These are phyloP conservation scores for Podila minutissima DNA, from an alignment of 192 early-diverging fungal genomes.

Conservation along the genomic window DNA sequence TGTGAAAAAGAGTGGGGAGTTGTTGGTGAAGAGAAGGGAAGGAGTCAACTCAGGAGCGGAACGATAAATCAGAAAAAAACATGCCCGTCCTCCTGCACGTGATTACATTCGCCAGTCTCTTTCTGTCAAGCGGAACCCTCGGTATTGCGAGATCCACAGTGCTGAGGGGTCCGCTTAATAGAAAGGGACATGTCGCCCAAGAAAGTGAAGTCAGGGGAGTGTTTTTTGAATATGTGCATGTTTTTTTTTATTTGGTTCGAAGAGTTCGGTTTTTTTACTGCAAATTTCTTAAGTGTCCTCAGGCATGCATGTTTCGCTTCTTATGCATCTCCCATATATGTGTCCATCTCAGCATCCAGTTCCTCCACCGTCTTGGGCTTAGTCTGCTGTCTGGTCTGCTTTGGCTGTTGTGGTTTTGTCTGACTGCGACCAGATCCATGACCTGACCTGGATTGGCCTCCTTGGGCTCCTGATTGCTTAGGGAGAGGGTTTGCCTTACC, in stretches of 20 bases:
- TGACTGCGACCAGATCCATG: not conserved
- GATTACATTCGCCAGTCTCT: too few species aligned
- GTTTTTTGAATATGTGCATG: too few species aligned
- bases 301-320: not conserved
- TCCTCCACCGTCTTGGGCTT: conserved; percentile 52
- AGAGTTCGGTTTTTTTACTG: not conserved
- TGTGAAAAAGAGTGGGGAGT: conserved; percentile 13
- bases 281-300: too few species aligned
- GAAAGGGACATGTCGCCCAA: too few species aligned
- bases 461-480: conserved; percentile 11
- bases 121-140: too few species aligned
- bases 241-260: too few species aligned
- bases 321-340: conserved; percentile 59
- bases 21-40: not conserved
- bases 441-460: not conserved
- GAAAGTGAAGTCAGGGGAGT: too few species aligned
- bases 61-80: too few species aligned
- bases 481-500: conserved; percentile 40
- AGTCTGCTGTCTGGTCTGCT: conserved; percentile 19
- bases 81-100: too few species aligned
- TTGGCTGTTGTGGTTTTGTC: conserved; percentile 20
- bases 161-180: too few species aligned
- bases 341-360: conserved; percentile 66
- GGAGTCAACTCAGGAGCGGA: not conserved
- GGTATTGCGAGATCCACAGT: too few species aligned